phyloP scores from a whole-genome alignment of 2,329 filamentous ascomycete species.

The Fusarium metavorans region DNA sequence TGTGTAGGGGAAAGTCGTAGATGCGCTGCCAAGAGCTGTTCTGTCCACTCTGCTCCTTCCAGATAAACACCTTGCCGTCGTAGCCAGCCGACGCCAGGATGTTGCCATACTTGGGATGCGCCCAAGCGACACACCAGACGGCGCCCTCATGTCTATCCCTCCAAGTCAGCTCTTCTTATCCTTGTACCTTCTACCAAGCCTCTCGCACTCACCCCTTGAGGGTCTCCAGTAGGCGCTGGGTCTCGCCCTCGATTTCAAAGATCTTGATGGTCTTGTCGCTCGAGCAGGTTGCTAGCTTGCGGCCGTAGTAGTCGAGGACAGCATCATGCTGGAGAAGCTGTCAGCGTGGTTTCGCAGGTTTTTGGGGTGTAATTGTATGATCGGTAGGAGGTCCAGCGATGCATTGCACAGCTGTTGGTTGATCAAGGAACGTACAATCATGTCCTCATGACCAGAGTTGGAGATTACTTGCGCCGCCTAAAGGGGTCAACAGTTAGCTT shows the following conservation, averaged over 20 bases:
- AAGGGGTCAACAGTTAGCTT: constrained; percentile 45
- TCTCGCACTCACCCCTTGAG: constrained; percentile 80
- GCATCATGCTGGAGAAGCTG: constrained; percentile 82
- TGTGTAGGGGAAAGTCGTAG: constrained; percentile 93
- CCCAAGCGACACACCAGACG: constrained; percentile 98
- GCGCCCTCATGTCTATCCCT: constrained; percentile 86
- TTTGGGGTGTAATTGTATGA: background rate
- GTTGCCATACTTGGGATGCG: constrained; percentile 97
- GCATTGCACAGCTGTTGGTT: constrained; percentile 13
- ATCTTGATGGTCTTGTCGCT: constrained; percentile 99
- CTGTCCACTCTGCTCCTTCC: constrained; percentile 81
- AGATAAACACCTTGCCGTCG: constrained; percentile 98
- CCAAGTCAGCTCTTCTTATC: constrained; percentile 26
- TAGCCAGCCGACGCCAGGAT: constrained; percentile 96
- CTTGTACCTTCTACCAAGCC: background rate
- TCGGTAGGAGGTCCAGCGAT: constrained; percentile 4
- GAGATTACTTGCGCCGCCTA: constrained; percentile 59
- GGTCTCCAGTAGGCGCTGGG: constrained; percentile 90
- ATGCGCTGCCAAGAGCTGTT: constrained; percentile 82
- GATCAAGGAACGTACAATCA: constrained; percentile 83
- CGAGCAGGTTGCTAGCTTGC: constrained; percentile 94
- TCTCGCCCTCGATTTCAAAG: constrained; percentile 95
- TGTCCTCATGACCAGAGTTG: constrained; percentile 85
- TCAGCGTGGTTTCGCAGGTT: constrained; percentile 34
- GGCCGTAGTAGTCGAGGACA: constrained; percentile 97